Evolutionary conservation across 345 rosid species (phyloP).

Genomic region (rapeseed (Brassica napus)): DNA sequence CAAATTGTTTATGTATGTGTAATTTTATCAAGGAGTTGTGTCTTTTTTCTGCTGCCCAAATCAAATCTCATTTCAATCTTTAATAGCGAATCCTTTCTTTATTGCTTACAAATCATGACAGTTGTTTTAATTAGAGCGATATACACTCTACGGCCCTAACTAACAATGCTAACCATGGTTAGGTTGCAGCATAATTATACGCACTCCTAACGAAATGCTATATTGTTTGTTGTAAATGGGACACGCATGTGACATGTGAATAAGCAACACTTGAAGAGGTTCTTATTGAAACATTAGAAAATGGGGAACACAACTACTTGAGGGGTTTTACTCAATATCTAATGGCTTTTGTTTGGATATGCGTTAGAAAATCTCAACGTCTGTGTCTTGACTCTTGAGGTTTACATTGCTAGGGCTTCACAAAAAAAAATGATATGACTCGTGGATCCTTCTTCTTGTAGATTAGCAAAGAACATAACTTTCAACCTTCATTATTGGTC

Average conservation of each 20-base stretch:
- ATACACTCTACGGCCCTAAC: neutral
- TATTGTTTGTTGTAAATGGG: neutral
- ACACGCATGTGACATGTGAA: neutral
- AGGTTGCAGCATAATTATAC: neutral
- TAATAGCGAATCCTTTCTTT: neutral
- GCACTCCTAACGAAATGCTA: neutral
- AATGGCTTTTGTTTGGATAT: neutral
- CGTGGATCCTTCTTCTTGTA: neutral
- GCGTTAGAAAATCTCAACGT: neutral
- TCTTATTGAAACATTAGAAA: too few species aligned
- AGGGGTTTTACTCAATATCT: neutral
- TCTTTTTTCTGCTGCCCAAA: neutral
- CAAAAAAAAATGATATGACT: neutral
- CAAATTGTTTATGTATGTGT: neutral
- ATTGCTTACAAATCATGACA: neutral
- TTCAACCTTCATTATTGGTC: conserved; percentile 27
- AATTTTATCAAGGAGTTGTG: neutral
- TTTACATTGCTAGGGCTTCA: neutral
- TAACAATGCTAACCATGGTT: neutral
- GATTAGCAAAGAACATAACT: conserved; percentile 7
- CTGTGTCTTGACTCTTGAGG: neutral
- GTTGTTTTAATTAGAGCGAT: neutral
- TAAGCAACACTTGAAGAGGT: conserved; percentile 12
- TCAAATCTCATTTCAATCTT: neutral
- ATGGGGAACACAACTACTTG: neutral